Conservation (phyloP, 495 filamentous ascomycete genomes). For the Parathielavia hyrcaniae region DNA sequence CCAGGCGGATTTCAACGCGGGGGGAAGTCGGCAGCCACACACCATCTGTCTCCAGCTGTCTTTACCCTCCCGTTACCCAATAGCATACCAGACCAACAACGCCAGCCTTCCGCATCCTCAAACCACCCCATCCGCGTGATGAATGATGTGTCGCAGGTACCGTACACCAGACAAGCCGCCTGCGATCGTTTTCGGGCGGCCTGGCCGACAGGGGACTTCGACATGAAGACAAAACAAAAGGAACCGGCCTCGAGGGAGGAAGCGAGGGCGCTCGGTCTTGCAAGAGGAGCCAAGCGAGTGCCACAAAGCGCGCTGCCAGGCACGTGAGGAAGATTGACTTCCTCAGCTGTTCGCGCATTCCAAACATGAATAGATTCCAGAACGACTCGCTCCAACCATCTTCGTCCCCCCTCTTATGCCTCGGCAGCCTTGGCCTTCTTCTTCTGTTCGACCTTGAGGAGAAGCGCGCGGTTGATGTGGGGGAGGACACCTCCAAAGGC, state of each 20-base stretch:
- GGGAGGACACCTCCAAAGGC: slow-evolving; percentile 97
- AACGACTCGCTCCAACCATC: not conserved
- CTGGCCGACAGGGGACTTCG: not conserved
- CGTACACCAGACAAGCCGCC: not conserved
- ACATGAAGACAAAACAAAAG: slow-evolving; percentile 12
- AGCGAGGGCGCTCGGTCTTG: not conserved
- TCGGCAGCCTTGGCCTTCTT: slow-evolving; percentile 79
- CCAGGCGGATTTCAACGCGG: not conserved
- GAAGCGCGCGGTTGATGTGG: slow-evolving; percentile 94
- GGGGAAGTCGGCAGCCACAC: not conserved
- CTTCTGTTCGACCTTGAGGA: slow-evolving; percentile 99
- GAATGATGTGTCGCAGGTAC: not conserved
- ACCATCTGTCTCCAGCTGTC: not conserved
- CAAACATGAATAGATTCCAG: not conserved
- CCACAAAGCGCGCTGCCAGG: not conserved
- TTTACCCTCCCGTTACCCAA: not conserved
- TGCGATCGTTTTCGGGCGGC: not conserved
- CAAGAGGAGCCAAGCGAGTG: slow-evolving; percentile 11
- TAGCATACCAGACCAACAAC: slow-evolving; percentile 11
- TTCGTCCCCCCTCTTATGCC: slow-evolving; percentile 35
- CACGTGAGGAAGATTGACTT: not conserved
- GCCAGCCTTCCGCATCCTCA: not conserved
- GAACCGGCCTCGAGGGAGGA: too few relatives aligned
- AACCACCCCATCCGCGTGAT: not conserved
- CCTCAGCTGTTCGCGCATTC: not conserved